These are phyloP conservation scores for Termitomyces sp. DNA, from an alignment of 768 basidiomycete species.

Conservation along the genomic window DNA sequence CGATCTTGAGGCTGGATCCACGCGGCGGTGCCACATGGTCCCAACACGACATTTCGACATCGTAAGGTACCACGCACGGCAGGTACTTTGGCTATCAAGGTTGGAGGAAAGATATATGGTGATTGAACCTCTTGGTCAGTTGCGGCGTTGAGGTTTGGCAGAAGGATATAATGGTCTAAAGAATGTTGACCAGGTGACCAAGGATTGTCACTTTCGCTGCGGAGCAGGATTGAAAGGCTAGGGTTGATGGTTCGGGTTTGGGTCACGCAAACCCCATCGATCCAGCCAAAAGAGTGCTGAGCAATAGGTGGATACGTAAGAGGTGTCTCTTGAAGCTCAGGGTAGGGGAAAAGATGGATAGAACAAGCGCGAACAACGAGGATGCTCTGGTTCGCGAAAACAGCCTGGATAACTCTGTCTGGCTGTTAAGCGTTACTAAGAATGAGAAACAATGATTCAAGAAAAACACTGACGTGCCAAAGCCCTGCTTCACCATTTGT, in stretches of 20 bases:
- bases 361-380: slow-evolving; percentile 58
- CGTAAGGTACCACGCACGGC: slow-evolving; percentile 46
- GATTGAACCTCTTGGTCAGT: background rate
- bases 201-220: slow-evolving; percentile 54
- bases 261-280: slow-evolving; percentile 49
- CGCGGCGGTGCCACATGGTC: slow-evolving; percentile 49
- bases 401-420: slow-evolving; percentile 48
- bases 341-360: slow-evolving; percentile 48
- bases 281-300: slow-evolving; percentile 58
- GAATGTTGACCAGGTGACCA: slow-evolving; percentile 45
- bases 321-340: slow-evolving; percentile 24
- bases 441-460: background rate
- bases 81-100: slow-evolving; percentile 24
- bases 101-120: slow-evolving; percentile 47
- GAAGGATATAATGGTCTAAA: slow-evolving; percentile 48
- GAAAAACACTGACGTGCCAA: slow-evolving; percentile 23
- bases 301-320: slow-evolving; percentile 30
- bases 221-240: slow-evolving; percentile 46
- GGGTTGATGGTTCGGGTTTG: slow-evolving; percentile 8
- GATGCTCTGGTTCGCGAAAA: slow-evolving; percentile 39
- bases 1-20: slow-evolving; percentile 57
- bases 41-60: slow-evolving; percentile 49
- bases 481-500: slow-evolving; percentile 19
- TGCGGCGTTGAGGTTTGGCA: slow-evolving; percentile 22
- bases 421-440: slow-evolving; percentile 22